These are phyloP conservation scores for Backusella sp. DNA, from an alignment of 192 early-diverging fungal genomes.

Conservation along the genomic window DNA sequence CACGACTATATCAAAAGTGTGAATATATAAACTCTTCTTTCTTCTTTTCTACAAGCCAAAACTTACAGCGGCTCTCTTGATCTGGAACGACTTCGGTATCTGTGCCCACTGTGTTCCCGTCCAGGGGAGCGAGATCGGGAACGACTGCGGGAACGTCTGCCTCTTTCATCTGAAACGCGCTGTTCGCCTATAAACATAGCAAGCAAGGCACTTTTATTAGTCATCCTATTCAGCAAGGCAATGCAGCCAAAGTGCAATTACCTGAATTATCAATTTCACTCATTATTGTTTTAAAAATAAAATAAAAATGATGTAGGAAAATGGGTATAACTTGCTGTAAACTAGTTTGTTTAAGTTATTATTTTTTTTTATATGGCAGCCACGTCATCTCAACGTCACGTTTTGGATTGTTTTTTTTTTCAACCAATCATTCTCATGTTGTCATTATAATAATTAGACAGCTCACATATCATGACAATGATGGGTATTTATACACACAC, in stretches of 20 bases:
- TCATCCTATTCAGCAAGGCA: neutral
- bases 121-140: slow-evolving; percentile 37
- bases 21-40: neutral
- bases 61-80: slow-evolving; percentile 25
- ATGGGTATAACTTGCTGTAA: neutral
- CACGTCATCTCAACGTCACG: neutral
- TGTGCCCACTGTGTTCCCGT: slow-evolving; percentile 24
- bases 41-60: neutral
- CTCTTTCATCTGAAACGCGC: slow-evolving; percentile 31
- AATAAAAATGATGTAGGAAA: neutral
- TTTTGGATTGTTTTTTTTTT: neutral
- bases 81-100: slow-evolving; percentile 37
- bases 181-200: slow-evolving; percentile 6
- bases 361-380: neutral
- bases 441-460: too few species aligned
- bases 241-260: neutral
- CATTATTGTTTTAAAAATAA: neutral
- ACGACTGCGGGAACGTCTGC: slow-evolving; percentile 28
- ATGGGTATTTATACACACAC: too few species aligned
- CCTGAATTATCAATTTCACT: slow-evolving; percentile 16
- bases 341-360: neutral
- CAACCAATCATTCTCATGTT: neutral
- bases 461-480: too few species aligned
- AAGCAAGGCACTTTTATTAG: neutral
- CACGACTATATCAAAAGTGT: slow-evolving; percentile 1